A percentile compares a stretch with the other conserved stretches of the same genome.
Conservation (phyloP, 2,329 filamentous ascomycete species). For the Colletotrichum tanaceti region DNA sequence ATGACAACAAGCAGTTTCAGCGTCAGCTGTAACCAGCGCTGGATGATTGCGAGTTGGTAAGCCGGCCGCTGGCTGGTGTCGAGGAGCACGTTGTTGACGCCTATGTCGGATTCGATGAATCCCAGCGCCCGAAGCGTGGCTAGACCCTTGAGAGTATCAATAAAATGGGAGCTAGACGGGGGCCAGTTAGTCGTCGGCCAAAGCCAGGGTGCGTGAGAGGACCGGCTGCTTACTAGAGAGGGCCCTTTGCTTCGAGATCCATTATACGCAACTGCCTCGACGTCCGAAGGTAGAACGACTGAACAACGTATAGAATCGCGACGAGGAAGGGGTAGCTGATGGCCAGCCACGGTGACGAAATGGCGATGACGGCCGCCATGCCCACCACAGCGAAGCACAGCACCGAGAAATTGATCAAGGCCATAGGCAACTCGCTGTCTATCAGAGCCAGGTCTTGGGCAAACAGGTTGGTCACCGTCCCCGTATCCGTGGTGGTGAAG, state of each 20-base stretch:
- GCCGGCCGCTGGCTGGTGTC: conserved; percentile 67
- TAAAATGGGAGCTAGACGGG: conserved; percentile 59
- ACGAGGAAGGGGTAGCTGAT: conserved; percentile 63
- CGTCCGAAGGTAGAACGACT: conserved; percentile 69
- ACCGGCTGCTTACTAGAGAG: conserved; percentile 59
- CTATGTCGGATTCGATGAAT: conserved; percentile 59
- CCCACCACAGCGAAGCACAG: conserved; percentile 50
- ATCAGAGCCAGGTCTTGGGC: conserved; percentile 58
- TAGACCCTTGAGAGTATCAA: conserved; percentile 66
- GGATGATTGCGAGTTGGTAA: conserved; percentile 68
- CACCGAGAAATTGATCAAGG: conserved; percentile 48
- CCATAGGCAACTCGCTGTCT: conserved; percentile 53
- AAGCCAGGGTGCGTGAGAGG: too few relatives aligned
- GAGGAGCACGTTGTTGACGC: conserved; percentile 60
- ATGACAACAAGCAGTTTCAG: conserved; percentile 62
- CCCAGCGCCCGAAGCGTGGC: conserved; percentile 68
- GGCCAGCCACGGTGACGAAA: conserved; percentile 56
- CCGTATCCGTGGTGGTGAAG: conserved; percentile 56
- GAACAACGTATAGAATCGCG: conserved; percentile 60
- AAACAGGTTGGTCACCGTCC: conserved; percentile 57
- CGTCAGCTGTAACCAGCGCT: conserved; percentile 66
- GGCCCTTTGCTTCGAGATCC: conserved; percentile 71
- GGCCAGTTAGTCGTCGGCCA: neutral
- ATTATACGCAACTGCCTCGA: conserved; percentile 70
- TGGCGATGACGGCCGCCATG: conserved; percentile 60